Evolutionary conservation across 1,139 yeast species (phyloP), one percentile per base, ranked within the genome.

Genomic region (Scheffersomyces illinoinensis): DNA sequence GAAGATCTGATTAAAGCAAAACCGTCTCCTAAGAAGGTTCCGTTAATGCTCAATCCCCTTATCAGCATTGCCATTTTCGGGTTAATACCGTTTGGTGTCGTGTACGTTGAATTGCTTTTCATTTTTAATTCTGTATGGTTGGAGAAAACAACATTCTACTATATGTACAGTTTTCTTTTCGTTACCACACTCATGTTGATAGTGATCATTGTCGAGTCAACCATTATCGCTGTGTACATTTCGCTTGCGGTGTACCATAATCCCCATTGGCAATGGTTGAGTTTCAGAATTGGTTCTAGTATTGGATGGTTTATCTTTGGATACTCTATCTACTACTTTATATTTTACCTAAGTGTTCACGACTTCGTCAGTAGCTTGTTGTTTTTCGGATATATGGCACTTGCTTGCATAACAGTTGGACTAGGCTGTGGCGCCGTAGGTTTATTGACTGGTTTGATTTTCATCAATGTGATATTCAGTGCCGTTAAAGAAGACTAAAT

Each of bases 231-330:
- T 12, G 82, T 89, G 17, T 91, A 89, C 68, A 70, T 89, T 50
- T 83, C 88, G 53, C 79, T 92, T 67, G 72, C 78, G 2, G 81
- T 84, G 53, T 79, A 85, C 62, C 87, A 85, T 57, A 86, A 89
- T 68, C 87, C 87, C 57, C 75, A 80, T 61, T 92, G 97, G 97
- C 91, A 91, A 70, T 92, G 97, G 97, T 81, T 89, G 64, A 81
- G 93, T 19, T 91, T 91, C 71, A 73, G 86, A 61, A 86, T 87
- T 50, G 93, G 97, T 3, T 82, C 91, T 0, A 86, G 93, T 60
- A 86, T 85, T 54, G 85, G 93, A 26, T 81, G 89, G 81, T 91
- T 89, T 75, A 82, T 92, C 62, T 85, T 85, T 67, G 75, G 79
- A 2, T 91, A 90, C 70, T 86, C 96, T 8, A 68, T 89, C 23